A percentile compares a stretch with the other conserved stretches of the same genome.
Conservation (phyloP, 2,329 filamentous ascomycete genomes). For the Aspergillus amoenus region DNA sequence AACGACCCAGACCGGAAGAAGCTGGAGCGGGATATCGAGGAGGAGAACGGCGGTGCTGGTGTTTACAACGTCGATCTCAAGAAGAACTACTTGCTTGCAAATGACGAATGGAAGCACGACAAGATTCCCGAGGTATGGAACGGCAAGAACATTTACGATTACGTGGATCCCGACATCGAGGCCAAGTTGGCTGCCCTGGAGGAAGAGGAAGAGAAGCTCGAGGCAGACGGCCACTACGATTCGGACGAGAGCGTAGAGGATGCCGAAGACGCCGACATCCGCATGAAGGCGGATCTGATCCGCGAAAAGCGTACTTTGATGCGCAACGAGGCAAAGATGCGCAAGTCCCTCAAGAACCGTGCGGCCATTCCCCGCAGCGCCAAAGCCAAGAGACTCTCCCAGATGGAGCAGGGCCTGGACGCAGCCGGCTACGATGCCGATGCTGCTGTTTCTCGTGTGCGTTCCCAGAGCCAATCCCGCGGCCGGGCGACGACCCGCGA, state of each 20-base stretch:
- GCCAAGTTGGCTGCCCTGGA: slow-evolving; percentile 87
- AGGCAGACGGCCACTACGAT: slow-evolving; percentile 91
- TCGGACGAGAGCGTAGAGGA: slow-evolving; percentile 81
- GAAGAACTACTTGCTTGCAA: slow-evolving; percentile 80
- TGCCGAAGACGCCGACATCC: slow-evolving; percentile 80
- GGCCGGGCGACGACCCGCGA: slow-evolving; percentile 69
- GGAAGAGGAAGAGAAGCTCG: slow-evolving; percentile 90
- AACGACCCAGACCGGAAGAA: slow-evolving; percentile 76
- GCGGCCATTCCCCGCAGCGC: slow-evolving; percentile 85
- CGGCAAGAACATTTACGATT: slow-evolving; percentile 97
- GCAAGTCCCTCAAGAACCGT: slow-evolving; percentile 95
- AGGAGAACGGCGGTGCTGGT: slow-evolving; percentile 88
- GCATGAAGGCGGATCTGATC: slow-evolving; percentile 91
- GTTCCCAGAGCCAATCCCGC: slow-evolving; percentile 59
- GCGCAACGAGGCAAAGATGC: slow-evolving; percentile 90
- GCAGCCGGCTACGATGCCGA: slow-evolving; percentile 81
- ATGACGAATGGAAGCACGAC: slow-evolving; percentile 94
- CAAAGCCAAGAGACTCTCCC: slow-evolving; percentile 76
- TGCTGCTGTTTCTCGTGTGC: slow-evolving; percentile 69
- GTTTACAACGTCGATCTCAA: slow-evolving; percentile 94
- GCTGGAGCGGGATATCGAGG: slow-evolving; percentile 84
- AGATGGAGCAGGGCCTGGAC: slow-evolving; percentile 84
- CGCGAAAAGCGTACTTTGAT: slow-evolving; percentile 91
- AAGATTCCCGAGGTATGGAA: slow-evolving; percentile 91
- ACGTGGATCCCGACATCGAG: slow-evolving; percentile 94